Base-by-base conservation (phyloP, 768 basidiomycete species). In the Xanthoconium stramineum region DNA sequence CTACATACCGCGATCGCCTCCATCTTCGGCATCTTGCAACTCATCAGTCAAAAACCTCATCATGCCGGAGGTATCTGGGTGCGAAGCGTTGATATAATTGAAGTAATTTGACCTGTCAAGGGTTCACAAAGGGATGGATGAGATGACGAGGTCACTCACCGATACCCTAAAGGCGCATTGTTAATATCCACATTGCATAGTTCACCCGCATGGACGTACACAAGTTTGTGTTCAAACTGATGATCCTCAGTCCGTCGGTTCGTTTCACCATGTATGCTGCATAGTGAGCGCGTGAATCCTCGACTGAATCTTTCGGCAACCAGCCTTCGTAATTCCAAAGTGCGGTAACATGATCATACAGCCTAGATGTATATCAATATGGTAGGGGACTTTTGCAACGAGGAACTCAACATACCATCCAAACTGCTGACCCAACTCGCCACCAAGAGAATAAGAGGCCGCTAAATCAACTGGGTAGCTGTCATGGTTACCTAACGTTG, bases 401-500 rank as follows among this genome's bases (percentile, higher is more conserved):
- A 29, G 43, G n/a, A 47, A 38, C 19, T 12, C 3, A 32, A 58
- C 74, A 20, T 62, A 85, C 85, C 86, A 89, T 71, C 80, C 82
- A 66, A 83, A 89, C 67, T 89, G 84, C 6, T 78, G 61, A 1
- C 79, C 82, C 13, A 88, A 72, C 4, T 64, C 58, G 5, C 79
- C 83, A 30, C 79, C 82, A 2, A 89, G 70, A 7, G 82, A 74
- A 61, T 82, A 77, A 30, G 83, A 80, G 1, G 86, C 80, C 59
- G 86, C 86, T 62, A 84, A 77, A 3, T 69, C 85, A 77, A 65
- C 42, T 6, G 55, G 83, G 67, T 84, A 88, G 40, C 78, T 84
- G 65, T 91, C 89, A 62, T 91, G 89, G 66, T 91, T 91, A 10
- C 89, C 89, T 10, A 91, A 73, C 0, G 85, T 81, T 30, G 85